Conservation (phyloP, 352 stramenopile genomes). For the Pythium volutum region DNA sequence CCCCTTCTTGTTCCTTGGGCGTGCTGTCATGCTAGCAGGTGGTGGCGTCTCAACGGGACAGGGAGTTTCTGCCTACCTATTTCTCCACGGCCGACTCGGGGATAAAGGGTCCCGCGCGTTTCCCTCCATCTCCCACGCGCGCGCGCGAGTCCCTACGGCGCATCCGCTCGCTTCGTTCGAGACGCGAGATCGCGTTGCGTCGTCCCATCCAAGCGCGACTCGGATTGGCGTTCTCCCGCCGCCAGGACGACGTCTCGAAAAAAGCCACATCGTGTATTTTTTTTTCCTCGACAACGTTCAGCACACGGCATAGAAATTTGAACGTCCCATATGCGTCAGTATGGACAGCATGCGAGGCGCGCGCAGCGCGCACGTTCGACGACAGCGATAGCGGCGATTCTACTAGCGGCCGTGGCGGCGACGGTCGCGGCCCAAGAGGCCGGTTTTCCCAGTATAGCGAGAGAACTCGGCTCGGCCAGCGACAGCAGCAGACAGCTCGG, state of each 20-base stretch:
- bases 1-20: constrained; percentile 1
- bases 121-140: background rate
- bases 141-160: background rate
- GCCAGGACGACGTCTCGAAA: background rate
- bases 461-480: background rate
- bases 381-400: background rate
- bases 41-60: background rate
- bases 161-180: background rate
- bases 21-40: constrained; percentile 20
- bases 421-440: background rate
- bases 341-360: constrained; percentile 4
- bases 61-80: background rate
- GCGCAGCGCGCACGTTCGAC: background rate
- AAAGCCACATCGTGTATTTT: background rate
- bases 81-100: background rate
- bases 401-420: background rate
- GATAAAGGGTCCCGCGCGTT: background rate
- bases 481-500: background rate
- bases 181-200: constrained; percentile 1
- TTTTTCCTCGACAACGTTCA: too few relatives aligned
- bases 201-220: background rate
- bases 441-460: background rate
- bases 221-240: background rate
- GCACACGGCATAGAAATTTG: background rate
- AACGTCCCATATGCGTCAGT: constrained; percentile 8